Evolutionary conservation across 164 flowering plant genomes (phyloP).

Genomic region (Hamamelis virginiana): DNA sequence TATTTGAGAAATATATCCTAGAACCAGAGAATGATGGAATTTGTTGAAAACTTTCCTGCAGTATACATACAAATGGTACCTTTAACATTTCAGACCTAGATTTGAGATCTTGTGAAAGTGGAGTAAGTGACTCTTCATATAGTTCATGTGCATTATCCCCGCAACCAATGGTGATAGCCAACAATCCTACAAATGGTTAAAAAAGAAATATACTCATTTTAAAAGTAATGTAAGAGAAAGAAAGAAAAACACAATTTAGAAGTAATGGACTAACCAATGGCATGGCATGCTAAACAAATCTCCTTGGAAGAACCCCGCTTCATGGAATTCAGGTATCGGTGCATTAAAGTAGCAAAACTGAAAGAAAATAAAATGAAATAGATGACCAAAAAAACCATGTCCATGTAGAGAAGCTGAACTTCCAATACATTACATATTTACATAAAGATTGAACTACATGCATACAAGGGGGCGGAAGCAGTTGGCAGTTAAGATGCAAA

Average conservation of each 20-base stretch:
- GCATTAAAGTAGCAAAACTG: slow-evolving; percentile 18
- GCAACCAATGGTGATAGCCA: slow-evolving; percentile 16
- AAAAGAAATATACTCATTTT: background rate
- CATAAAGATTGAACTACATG: background rate
- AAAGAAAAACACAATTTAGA: background rate
- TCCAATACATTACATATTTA: too few species aligned
- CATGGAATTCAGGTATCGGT: slow-evolving; percentile 7
- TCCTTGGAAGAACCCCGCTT: slow-evolving; percentile 22
- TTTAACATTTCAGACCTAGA: background rate
- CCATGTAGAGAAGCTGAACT: background rate
- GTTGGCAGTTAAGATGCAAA: background rate
- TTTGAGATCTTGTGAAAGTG: slow-evolving; percentile 17
- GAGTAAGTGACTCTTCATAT: slow-evolving; percentile 16
- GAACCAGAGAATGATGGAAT: background rate
- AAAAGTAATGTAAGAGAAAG: background rate
- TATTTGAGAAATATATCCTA: background rate
- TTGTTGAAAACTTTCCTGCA: background rate
- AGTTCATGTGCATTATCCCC: slow-evolving; percentile 21
- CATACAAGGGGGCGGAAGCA: background rate
- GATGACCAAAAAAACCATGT: too few species aligned
- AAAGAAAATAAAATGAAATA: background rate
- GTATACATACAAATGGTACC: slow-evolving; percentile 13
- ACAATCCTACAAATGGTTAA: slow-evolving; percentile 10
- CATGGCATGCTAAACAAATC: slow-evolving; percentile 7
- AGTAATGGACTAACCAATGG: slow-evolving; percentile 10